Conservation (phyloP, 768 basidiomycete species). For the Phylloporus sp. region DNA sequence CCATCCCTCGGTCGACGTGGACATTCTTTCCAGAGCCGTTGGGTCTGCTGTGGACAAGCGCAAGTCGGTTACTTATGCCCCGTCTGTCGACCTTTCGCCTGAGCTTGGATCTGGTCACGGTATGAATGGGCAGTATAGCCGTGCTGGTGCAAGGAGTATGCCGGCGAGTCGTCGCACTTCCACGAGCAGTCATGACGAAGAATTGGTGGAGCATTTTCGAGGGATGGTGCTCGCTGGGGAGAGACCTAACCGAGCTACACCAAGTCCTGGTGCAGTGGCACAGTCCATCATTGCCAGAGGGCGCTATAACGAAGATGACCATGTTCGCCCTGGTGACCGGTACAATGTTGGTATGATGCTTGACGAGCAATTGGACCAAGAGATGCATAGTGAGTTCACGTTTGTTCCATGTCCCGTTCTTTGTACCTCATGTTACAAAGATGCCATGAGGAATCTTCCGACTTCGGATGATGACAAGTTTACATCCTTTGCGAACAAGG, state of each 20-base stretch:
- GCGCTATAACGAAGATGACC: slow-evolving; percentile 58
- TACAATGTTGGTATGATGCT: slow-evolving; percentile 88
- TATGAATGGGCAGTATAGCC: slow-evolving; percentile 54
- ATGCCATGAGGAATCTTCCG: slow-evolving; percentile 84
- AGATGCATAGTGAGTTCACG: slow-evolving; percentile 78
- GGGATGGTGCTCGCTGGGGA: slow-evolving; percentile 68
- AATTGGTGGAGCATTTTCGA: slow-evolving; percentile 72
- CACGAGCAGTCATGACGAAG: slow-evolving; percentile 82
- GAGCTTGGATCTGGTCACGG: slow-evolving; percentile 49
- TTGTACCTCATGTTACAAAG: slow-evolving; percentile 37
- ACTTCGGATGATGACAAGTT: slow-evolving; percentile 91
- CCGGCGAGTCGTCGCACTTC: slow-evolving; percentile 88
- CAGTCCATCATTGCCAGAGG: slow-evolving; percentile 53
- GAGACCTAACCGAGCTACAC: slow-evolving; percentile 52
- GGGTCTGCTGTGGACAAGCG: slow-evolving; percentile 73
- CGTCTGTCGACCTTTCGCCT: slow-evolving; percentile 70
- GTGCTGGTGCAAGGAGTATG: slow-evolving; percentile 87
- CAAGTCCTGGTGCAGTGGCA: slow-evolving; percentile 47
- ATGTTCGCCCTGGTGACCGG: slow-evolving; percentile 52
- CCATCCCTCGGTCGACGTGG: slow-evolving; percentile 54
- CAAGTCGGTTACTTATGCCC: slow-evolving; percentile 83
- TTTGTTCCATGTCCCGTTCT: slow-evolving; percentile 5
- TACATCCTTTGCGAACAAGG: slow-evolving; percentile 62
- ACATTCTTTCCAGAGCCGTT: slow-evolving; percentile 64
- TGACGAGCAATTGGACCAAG: slow-evolving; percentile 89